Conservation (phyloP, 345 rosid genomes). For the Syzygium aqueum region DNA sequence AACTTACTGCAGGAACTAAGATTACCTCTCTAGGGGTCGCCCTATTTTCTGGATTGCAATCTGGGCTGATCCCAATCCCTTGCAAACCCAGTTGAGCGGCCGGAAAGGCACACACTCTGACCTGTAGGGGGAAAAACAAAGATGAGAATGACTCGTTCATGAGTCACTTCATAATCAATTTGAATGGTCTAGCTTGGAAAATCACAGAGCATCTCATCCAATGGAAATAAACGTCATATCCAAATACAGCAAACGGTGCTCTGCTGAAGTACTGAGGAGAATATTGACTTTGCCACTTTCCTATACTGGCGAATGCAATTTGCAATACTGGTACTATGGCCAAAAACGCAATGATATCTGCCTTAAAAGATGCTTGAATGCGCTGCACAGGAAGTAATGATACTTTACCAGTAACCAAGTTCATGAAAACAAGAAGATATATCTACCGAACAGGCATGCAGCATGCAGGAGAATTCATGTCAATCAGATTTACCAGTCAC, state of each 20-base stretch:
- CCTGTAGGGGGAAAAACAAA: slow-evolving; percentile 25
- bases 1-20: not conserved
- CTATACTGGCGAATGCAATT: not conserved
- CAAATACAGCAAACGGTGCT: not conserved
- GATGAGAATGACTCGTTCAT: not conserved
- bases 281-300: not conserved
- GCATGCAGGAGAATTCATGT: not conserved
- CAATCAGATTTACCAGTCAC: not conserved
- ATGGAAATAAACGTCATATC: not conserved
- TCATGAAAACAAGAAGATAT: not conserved
- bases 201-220: not conserved
- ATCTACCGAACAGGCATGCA: not conserved
- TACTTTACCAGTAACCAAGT: not conserved
- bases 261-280: not conserved
- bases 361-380: not conserved
- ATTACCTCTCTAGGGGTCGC: slow-evolving; percentile 65
- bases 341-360: not conserved
- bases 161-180: not conserved
- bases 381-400: not conserved
- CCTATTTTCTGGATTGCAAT: slow-evolving; percentile 74
- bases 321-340: not conserved
- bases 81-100: slow-evolving; percentile 43
- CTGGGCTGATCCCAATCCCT: slow-evolving; percentile 87
- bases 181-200: not conserved
- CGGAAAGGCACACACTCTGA: slow-evolving; percentile 86